Conservation (phyloP, 176 grass and related monocot genomes). For the Lolium rigidum region DNA sequence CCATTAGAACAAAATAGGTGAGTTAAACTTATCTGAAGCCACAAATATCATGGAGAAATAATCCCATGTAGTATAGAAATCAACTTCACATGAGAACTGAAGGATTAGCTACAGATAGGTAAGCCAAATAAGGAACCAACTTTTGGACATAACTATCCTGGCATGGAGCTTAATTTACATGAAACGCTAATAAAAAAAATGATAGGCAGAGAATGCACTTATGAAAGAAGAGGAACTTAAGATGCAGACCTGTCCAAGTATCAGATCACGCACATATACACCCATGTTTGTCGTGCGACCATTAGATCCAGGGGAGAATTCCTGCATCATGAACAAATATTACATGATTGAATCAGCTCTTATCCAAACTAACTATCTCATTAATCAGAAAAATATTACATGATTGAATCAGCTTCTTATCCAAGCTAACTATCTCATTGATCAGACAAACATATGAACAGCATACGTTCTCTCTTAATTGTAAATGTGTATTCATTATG, state of each 20-base stretch:
- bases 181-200: background rate
- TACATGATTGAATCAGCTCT: conserved; percentile 19
- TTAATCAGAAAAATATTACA: background rate
- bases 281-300: conserved; percentile 87
- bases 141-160: background rate
- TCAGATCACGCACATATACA: conserved; percentile 94
- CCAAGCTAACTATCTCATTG: background rate
- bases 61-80: conserved; percentile 10
- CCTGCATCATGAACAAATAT: conserved; percentile 42
- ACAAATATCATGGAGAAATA: background rate
- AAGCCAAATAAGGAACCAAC: background rate
- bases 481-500: background rate
- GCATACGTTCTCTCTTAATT: background rate
- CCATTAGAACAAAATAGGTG: background rate
- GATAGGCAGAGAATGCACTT: background rate
- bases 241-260: conserved; percentile 81
- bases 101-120: background rate
- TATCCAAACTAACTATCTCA: background rate
- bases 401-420: conserved; percentile 9
- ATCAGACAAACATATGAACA: background rate
- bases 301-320: conserved; percentile 86
- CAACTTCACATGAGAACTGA: background rate
- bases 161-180: background rate
- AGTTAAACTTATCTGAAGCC: background rate
- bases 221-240: conserved; percentile 19